Conservation (phyloP, 805 yeast species). For the Saccharomyces jurei region DNA sequence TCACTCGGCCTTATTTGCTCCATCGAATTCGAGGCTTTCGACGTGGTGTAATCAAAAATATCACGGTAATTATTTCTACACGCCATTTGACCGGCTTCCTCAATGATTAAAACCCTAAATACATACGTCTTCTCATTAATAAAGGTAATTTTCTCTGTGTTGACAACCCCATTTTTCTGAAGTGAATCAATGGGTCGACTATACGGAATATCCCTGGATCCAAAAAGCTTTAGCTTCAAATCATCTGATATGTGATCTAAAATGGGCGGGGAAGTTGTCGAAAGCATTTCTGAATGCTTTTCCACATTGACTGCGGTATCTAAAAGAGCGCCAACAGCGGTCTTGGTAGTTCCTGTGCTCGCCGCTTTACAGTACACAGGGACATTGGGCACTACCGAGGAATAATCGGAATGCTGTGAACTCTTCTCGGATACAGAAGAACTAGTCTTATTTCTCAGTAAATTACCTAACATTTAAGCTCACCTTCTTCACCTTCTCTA, state of each 20-base stretch:
- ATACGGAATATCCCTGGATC: constrained; percentile 15
- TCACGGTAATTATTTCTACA: constrained; percentile 31
- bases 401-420: not conserved
- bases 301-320: not conserved
- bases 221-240: constrained; percentile 23
- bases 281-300: not conserved
- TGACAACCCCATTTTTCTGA: not conserved
- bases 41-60: constrained; percentile 28
- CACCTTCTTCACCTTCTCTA: not conserved
- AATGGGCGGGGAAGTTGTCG: constrained; percentile 10
- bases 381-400: not conserved
- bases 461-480: constrained; percentile 7
- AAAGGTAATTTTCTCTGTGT: not conserved
- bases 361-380: constrained; percentile 1
- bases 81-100: constrained; percentile 33
- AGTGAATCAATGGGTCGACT: not conserved
- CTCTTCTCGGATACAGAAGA: not conserved
- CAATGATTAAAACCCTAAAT: constrained; percentile 31
- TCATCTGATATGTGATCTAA: constrained; percentile 26
- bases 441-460: constrained; percentile 5
- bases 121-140: constrained; percentile 8
- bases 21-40: constrained; percentile 14
- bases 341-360: constrained; percentile 1
- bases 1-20: constrained; percentile 27
- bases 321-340: not conserved